Percentiles rank a stretch among this genome's conserved stretches.
Evolutionary conservation across 352 stramenopile genomes (phyloP).

Genomic region (Pythium rishiriense): DNA sequence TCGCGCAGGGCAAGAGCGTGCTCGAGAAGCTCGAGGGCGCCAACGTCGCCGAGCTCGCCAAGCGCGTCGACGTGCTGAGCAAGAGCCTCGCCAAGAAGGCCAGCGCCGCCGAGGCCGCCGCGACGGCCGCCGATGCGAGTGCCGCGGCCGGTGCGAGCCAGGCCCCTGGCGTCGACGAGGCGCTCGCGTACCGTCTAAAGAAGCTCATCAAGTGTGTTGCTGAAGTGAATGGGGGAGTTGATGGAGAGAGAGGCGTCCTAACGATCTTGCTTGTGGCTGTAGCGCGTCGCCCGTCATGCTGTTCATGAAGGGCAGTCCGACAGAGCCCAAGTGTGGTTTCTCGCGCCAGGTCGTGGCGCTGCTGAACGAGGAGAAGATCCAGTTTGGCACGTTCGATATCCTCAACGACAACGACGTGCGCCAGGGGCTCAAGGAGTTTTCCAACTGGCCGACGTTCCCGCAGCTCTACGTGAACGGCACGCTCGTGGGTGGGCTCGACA

Average conservation of each 20-base stretch:
- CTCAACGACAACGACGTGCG: slow-evolving; percentile 96
- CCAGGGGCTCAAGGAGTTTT: slow-evolving; percentile 96
- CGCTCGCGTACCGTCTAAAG: slow-evolving; percentile 74
- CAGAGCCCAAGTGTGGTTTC: slow-evolving; percentile 95
- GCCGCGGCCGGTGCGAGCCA: slow-evolving; percentile 12
- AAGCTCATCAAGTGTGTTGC: slow-evolving; percentile 71
- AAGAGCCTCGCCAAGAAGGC: slow-evolving; percentile 75
- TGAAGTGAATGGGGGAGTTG: no score
- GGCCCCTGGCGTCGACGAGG: slow-evolving; percentile 50
- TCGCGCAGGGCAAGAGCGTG: slow-evolving; percentile 72
- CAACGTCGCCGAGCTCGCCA: slow-evolving; percentile 82
- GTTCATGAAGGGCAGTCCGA: slow-evolving; percentile 99
- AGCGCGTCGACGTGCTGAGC: slow-evolving; percentile 82
- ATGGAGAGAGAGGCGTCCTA: no score
- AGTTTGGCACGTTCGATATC: slow-evolving; percentile 97
- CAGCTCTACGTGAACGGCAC: slow-evolving; percentile 98
- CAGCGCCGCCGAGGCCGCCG: slow-evolving; percentile 27
- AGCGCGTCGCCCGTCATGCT: slow-evolving; percentile 93
- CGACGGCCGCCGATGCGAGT: slow-evolving; percentile 13
- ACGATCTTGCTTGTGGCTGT: background rate
- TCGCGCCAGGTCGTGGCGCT: slow-evolving; percentile 93
- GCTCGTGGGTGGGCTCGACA: slow-evolving; percentile 96
- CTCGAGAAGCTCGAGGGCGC: slow-evolving; percentile 85
- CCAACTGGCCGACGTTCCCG: slow-evolving; percentile 98
- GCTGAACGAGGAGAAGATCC: slow-evolving; percentile 90